Base-by-base conservation (phyloP, 805 yeast genomes). In the Kazachstania bromeliacearum region DNA sequence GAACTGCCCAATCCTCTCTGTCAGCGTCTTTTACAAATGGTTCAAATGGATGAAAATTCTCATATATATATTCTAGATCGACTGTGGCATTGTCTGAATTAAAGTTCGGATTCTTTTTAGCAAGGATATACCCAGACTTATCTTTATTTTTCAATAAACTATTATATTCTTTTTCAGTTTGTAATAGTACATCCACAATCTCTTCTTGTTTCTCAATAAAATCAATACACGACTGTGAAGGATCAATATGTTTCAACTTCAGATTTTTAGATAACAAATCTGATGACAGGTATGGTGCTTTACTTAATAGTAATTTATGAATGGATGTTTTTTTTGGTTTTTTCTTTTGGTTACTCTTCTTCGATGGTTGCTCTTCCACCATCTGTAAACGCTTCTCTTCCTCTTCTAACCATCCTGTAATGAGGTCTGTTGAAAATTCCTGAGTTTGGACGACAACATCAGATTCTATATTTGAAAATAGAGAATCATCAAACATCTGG, bases 271-370 rank as follows among this genome's bases (percentile, higher is more conserved):
- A 79, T 7, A 89, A 68, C 49, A 89, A 61, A 39, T 85, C 95
- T 5, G 89, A 73, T 0, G 96, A 81, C 21, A 88, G 60, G 45
- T 79, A 81, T 15, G 94, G 78, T 2, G 76, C 74, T 42, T 78
- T 75, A 15, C 75, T 64, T 45, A 83, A 80, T 20, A 80, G 56
- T 8, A 84, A 56, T 50, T 84, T 85, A 42, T 81, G 85, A 19
- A 88, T 70, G 0, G 88, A 73, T 10, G 66, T 20, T 7, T 36
- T 42, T 68, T 67, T 35, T 62, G 61, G 37, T 60, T 61, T 7
- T n/a, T n/a, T n/a, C n/a, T n/a, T n/a, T n/a, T n/a, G n/a, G n/a
- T n/a, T 45, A 38, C 7, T 27, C 14, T 37, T 31, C 22, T 12
- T 18, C 26, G 12, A 31, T n/a, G n/a, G n/a, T 4, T 23, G 26